A percentile compares a stretch with the other conserved stretches of the same genome.
These are phyloP conservation scores for Hanseniaspora gamundiae DNA, from an alignment of 1,139 yeast species.

Conservation along the genomic window DNA sequence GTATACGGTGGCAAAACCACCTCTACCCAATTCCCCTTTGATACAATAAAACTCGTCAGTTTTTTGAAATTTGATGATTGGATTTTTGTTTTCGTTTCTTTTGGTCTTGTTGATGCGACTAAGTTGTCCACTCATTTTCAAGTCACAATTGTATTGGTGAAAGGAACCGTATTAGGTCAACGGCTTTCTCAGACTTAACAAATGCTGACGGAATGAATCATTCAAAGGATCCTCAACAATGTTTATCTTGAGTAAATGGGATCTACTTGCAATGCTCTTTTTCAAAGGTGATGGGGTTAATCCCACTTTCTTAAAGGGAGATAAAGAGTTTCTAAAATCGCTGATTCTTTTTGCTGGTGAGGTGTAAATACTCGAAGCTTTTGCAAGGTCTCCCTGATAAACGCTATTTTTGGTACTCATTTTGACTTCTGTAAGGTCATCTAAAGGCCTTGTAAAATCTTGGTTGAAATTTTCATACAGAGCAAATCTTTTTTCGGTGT, in stretches of 20 bases:
- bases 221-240: conserved; percentile 17
- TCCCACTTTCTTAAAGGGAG: not conserved
- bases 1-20: conserved; percentile 73
- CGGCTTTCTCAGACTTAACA: conserved; percentile 19
- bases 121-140: conserved; percentile 26
- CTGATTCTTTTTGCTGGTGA: not conserved
- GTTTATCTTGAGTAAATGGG: not conserved
- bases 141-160: conserved; percentile 21
- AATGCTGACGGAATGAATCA: conserved; percentile 10
- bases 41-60: conserved; percentile 46
- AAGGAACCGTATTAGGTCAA: conserved; percentile 24
- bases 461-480: conserved; percentile 29
- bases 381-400: no score
- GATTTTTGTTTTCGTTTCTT: conserved; percentile 27
- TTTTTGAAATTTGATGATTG: conserved; percentile 23
- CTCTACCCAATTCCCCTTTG: conserved; percentile 56
- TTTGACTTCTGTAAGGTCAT: conserved; percentile 28
- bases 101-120: conserved; percentile 27
- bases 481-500: conserved; percentile 20
- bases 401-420: no score
- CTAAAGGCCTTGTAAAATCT: conserved; percentile 24
- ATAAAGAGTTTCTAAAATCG: not conserved
- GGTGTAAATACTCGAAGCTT: conserved; percentile 3
- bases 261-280: not conserved
- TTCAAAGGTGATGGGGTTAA: not conserved